Evolutionary conservation across 768 basidiomycete genomes (phyloP), one percentile per base, ranked within the genome.

Genomic region (Boletus subcaerulescens): DNA sequence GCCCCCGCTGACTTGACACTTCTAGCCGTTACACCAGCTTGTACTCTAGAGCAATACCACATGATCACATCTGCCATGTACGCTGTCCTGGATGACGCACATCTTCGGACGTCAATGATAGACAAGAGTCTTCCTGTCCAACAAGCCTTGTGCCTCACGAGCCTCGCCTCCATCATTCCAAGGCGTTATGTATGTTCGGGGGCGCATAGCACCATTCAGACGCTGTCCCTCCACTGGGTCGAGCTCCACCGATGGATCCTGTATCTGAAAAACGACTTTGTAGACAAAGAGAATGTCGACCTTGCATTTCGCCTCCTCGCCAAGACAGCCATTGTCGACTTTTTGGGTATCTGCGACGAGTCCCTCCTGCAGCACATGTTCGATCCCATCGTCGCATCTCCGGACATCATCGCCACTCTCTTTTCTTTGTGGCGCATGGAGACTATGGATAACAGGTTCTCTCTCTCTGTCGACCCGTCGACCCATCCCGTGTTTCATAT

Each of bases 361-460:
- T 13, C 47, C 22, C 38, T 48, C 48, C 63, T 69, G 18, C 42
- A 29, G 35, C 46, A 65, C 26, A 31, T 53, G 56, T 62, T 67
- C n/a, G 52, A 63, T 24, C 20, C 36, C 17, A 43, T 69, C 31
- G 47, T 61, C 13, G 24, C 50, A 9, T 63, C 62, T 32, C 58
- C 59, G 1, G 65, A 53, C 15, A 58, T 68, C 42, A 14, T 60
- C 9, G 6, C 59, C 45, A 57, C 59, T 20, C 42, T 71, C 12
- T 59, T 71, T 45, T 57, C 67, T n/a, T 15, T 69, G 32, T 71
- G 70, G 69, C 59, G 47, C 26, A 17, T 69, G 47, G 69, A 67
- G 48, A 49, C 47, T n/a, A 48, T 48, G 26, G 63, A 67, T 20
- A 33, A 20, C 33, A 52, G 58, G 36, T 71, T 69, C 43, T 54